These are phyloP conservation scores for Podaxis pistillaris DNA, from an alignment of 768 basidiomycete species.

Conservation along the genomic window DNA sequence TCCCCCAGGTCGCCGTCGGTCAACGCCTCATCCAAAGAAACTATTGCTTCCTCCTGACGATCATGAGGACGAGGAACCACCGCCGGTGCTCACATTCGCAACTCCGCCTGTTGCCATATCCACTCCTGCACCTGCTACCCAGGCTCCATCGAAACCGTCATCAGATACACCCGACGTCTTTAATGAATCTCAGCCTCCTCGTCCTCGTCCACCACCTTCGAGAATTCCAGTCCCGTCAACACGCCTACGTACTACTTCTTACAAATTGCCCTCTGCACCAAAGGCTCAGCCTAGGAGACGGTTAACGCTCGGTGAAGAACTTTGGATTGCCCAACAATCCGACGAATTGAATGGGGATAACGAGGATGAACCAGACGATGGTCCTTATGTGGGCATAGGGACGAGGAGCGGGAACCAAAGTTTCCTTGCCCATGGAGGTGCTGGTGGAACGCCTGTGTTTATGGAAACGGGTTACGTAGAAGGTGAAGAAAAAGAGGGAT, in stretches of 20 bases:
- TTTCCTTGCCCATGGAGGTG: slow-evolving; percentile 75
- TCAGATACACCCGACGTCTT: slow-evolving; percentile 6
- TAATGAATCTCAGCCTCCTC: not conserved
- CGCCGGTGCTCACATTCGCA: slow-evolving; percentile 3
- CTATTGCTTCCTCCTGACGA: slow-evolving; percentile 27
- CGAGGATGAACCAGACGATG: slow-evolving; percentile 45
- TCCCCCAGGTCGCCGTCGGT: slow-evolving; percentile 50
- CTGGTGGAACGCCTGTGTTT: slow-evolving; percentile 66
- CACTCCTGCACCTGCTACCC: slow-evolving; percentile 10
- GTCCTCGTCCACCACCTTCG: slow-evolving; percentile 1
- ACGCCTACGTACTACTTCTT: slow-evolving; percentile 6
- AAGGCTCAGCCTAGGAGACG: slow-evolving; percentile 30
- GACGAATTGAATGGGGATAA: slow-evolving; percentile 29
- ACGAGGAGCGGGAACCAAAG: slow-evolving; percentile 51
- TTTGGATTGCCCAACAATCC: slow-evolving; percentile 41
- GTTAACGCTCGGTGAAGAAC: slow-evolving; percentile 67
- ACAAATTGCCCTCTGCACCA: slow-evolving; percentile 13
- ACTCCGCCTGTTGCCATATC: slow-evolving; percentile 11
- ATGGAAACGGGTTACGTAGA: slow-evolving; percentile 70
- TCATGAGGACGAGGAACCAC: slow-evolving; percentile 19
- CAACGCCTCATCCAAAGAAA: slow-evolving; percentile 28
- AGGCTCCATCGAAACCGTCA: not conserved
- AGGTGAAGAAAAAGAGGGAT: slow-evolving; percentile 33
- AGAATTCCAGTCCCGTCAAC: slow-evolving; percentile 15
- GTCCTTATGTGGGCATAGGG: slow-evolving; percentile 53